Evolutionary conservation across 2,329 filamentous ascomycete genomes (phyloP), one percentile per base, ranked within the genome.

Genomic region (Sporothrix inflata): DNA sequence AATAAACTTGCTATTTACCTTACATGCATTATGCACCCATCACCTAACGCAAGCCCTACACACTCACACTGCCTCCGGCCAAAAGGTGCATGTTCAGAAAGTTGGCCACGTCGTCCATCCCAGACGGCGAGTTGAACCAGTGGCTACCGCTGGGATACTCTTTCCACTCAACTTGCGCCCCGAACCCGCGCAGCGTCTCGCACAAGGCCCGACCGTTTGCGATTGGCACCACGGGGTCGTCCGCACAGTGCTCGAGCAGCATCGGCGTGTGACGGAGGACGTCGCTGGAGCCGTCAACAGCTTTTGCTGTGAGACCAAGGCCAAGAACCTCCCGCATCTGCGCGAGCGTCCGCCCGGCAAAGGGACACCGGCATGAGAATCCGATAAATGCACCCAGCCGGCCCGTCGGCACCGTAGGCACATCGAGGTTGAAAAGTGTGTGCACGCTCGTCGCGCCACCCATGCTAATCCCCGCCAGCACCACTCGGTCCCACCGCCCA

Each of bases 401-500:
- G 40, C 61, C 53, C 3, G 60, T 49, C 45, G 30, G 3, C 30
- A 6, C 7, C 7, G 42, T 45, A 0, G 72, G 72, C 19, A 73
- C 60, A 1, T 72, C 70, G 9, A 73, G 66, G 21, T 69, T 72
- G 47, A 72, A 24, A 49, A 72, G 53, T 30, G 53, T 47, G 71
- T 72, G 66, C 24, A 53, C 61, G 21, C 71, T 30, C 21, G 34
- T 30, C 0, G 84, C 82, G 2, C 79, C 83, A 51, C 84, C 84
- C 78, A 83, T 82, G 72, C 84, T 84, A 71, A 86, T 83, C 0
- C 84, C 84, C 1, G 81, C 82, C 1, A 86, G 76, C 8, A 85
- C 77, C 16, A 86, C 74, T 6, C 55, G 71, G 34, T 69, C 65
- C 4, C 65, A 65, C 16, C 45, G 69, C 21, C 57, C 76, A 76